phyloP scores from a whole-genome alignment of 1,284 basidiomycete genomes.

The Athelia psychrophila region DNA sequence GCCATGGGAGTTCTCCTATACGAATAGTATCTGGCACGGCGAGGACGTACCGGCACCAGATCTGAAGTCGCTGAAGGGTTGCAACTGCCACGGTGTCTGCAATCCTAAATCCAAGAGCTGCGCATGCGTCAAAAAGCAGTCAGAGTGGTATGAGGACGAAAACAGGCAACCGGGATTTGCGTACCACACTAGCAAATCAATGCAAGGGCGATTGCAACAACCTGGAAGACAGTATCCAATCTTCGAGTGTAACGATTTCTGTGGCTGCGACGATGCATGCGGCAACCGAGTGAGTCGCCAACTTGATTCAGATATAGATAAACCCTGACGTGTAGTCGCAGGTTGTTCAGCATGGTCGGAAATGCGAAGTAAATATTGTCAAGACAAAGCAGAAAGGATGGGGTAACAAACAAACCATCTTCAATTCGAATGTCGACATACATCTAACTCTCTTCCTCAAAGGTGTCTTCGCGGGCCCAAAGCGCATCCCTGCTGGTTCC shows the following conservation, averaged over 20 bases:
- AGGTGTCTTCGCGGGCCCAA: conserved; percentile 69
- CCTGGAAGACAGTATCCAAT: conserved; percentile 54
- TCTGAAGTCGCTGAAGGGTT: conserved; percentile 54
- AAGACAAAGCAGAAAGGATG: conserved; percentile 79
- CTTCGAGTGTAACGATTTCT: conserved; percentile 85
- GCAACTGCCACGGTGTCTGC: conserved; percentile 72
- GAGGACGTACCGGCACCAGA: conserved; percentile 68
- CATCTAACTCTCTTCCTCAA: conserved; percentile 1
- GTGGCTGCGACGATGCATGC: conserved; percentile 79
- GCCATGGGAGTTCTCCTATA: conserved; percentile 76
- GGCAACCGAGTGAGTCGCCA: conserved; percentile 65
- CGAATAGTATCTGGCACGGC: conserved; percentile 72
- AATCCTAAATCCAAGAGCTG: conserved; percentile 68
- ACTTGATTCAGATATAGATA: neutral
- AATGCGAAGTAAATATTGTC: conserved; percentile 55
- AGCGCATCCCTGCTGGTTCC: conserved; percentile 62
- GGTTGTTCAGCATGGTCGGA: conserved; percentile 83
- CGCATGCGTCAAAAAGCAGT: conserved; percentile 62
- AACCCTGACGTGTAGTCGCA: conserved; percentile 24
- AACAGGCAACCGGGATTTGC: conserved; percentile 53
- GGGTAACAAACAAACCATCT: conserved; percentile 51
- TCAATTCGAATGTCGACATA: neutral
- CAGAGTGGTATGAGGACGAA: conserved; percentile 17
- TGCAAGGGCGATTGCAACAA: conserved; percentile 37
- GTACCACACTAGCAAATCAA: conserved; percentile 47